Evolutionary conservation across 202 grass and related monocot genomes (phyloP).

Genomic region (Panicum virgatum): DNA sequence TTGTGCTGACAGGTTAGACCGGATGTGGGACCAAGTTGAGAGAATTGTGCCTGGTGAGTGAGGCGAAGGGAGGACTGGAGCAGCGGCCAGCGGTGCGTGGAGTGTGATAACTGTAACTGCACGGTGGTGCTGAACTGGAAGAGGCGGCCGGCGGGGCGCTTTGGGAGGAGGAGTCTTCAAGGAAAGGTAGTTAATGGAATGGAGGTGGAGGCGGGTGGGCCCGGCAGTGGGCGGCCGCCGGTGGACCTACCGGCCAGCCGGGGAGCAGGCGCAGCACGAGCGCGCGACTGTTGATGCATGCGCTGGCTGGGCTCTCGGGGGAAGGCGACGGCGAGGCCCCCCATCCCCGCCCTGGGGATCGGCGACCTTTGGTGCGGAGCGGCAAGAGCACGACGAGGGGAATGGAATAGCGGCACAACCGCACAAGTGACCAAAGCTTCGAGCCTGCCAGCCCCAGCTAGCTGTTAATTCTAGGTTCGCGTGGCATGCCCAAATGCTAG

Average conservation of each 20-base stretch:
- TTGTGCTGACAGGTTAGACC: no score
- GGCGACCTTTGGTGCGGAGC: conserved; percentile 32
- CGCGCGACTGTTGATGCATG: conserved; percentile 39
- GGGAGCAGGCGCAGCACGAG: conserved; percentile 26
- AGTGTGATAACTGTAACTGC: conserved; percentile 52
- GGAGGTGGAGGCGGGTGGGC: conserved; percentile 40
- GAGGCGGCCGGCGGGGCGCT: neutral
- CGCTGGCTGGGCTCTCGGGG: neutral
- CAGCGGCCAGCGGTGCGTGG: conserved; percentile 23
- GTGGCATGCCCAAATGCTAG: conserved; percentile 8
- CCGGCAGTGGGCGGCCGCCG: conserved; percentile 3
- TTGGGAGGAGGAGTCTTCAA: conserved; percentile 18
- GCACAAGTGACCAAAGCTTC: conserved; percentile 1
- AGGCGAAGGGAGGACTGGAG: neutral
- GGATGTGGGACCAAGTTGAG: no score
- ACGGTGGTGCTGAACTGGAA: conserved; percentile 40
- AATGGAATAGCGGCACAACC: conserved; percentile 37
- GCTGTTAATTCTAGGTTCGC: neutral
- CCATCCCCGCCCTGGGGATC: conserved; percentile 15
- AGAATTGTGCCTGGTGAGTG: neutral
- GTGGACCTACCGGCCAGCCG: conserved; percentile 7
- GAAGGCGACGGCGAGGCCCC: conserved; percentile 20
- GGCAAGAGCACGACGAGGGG: conserved; percentile 32
- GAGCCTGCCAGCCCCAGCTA: neutral
- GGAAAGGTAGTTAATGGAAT: conserved; percentile 50